Evolutionary conservation across 257 asterid species (phyloP), one percentile per base, ranked within the genome.

Genomic region (Cinchona pubescens): DNA sequence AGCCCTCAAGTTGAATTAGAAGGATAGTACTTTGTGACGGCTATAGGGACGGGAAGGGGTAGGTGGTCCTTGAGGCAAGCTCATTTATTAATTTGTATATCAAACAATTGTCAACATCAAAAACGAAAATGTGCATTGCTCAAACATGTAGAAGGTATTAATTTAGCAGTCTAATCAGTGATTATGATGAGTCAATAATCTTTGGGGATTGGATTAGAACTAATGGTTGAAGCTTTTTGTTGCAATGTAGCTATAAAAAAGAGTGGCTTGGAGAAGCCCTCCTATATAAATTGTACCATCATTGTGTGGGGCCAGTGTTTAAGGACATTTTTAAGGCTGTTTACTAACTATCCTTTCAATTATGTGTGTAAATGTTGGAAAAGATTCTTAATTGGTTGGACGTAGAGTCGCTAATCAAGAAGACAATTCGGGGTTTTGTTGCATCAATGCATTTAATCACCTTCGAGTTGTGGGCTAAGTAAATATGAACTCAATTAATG

Each of bases 331-430:
- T 53, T 49, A 25, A 14, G 23, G 34, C 38, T 63, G 71, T 73
- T 74, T 76, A 64, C 64, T 27, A 73, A 43, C 45, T 30, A 65
- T 76, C 48, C 42, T 71, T 76, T 79, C 59, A 82, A 73, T 60
- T 76, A 76, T 64, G 69, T 61, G 58, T n/a, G 53, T 72, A 43
- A 55, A 56, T 43, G 62, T 60, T 46, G 79, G 80, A 79, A n/a
- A 63, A 79, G 70, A 79, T 83, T 79, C 58, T 66, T 60, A 49
- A 67, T 70, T 73, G 72, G 79, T 72, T 63, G 72, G 73, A 46
- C 45, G 69, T 51, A 29, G 58, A 67, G 77, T 79, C 79, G 58
- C 48, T 32, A 83, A 68, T 79, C 78, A 66, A 48, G 25, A 16
- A 34, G 69, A 69, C 79, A 42, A 74, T 35, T 67, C 35, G 56